Conservation (phyloP, 2,329 filamentous ascomycete genomes). For the Elsinoe batatas region DNA sequence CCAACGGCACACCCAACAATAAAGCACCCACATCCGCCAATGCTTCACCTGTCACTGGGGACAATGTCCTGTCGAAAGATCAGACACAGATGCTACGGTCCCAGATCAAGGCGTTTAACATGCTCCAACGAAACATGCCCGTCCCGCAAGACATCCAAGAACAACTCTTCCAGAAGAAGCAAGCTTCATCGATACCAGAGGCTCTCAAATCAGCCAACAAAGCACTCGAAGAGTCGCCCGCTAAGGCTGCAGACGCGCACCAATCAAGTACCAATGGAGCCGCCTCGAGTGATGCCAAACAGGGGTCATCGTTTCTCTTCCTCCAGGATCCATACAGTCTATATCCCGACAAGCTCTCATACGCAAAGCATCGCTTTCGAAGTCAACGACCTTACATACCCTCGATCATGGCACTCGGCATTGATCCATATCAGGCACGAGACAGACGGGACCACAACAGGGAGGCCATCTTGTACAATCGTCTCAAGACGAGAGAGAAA, state of each 20-base stretch:
- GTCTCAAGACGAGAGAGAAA: slow-evolving; percentile 72
- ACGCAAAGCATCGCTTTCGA: slow-evolving; percentile 66
- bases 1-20: slow-evolving; percentile 19
- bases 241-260: slow-evolving; percentile 30
- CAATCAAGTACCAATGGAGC: slow-evolving; percentile 33
- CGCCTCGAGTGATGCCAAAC: slow-evolving; percentile 24
- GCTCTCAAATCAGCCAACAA: slow-evolving; percentile 37
- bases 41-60: slow-evolving; percentile 22
- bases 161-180: slow-evolving; percentile 59
- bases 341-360: slow-evolving; percentile 55
- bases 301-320: slow-evolving; percentile 52
- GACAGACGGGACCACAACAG: slow-evolving; percentile 52
- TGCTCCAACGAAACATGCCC: slow-evolving; percentile 76
- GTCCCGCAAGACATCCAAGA: slow-evolving; percentile 72
- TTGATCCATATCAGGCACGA: slow-evolving; percentile 76
- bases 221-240: slow-evolving; percentile 42
- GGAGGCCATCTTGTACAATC: slow-evolving; percentile 81
- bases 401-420: slow-evolving; percentile 76
- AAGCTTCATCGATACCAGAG: slow-evolving; percentile 30
- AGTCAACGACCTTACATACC: slow-evolving; percentile 72
- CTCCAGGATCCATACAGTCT: slow-evolving; percentile 63
- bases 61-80: slow-evolving; percentile 58
- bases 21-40: slow-evolving; percentile 8
- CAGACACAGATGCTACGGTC: slow-evolving; percentile 70
- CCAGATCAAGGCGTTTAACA: slow-evolving; percentile 86